Evolutionary conservation across 2,329 filamentous ascomycete species (phyloP).

Genomic region (Aspergillus luchuensis): DNA sequence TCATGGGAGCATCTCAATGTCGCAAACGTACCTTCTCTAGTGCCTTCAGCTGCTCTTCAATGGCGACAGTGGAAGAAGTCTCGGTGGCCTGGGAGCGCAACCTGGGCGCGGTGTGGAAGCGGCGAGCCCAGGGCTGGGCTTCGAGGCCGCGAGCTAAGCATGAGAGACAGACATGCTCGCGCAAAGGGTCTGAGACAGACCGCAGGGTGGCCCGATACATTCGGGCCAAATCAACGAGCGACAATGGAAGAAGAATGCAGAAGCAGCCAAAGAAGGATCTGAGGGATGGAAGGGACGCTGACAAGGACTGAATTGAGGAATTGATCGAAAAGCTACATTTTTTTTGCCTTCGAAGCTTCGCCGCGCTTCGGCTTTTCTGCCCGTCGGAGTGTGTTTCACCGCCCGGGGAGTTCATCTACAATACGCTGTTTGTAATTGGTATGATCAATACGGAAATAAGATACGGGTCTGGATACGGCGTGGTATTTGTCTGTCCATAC

Average conservation of each 20-base stretch:
- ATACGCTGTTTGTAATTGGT: background rate
- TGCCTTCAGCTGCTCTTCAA: background rate
- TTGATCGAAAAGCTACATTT: background rate
- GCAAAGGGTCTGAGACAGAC: conserved; percentile 38
- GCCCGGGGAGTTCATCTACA: conserved; percentile 3
- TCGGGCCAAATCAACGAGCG: conserved; percentile 18
- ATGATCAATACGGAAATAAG: background rate
- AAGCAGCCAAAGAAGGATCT: background rate
- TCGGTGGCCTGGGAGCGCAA: conserved; percentile 14
- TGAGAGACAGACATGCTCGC: conserved; percentile 39
- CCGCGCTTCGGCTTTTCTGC: conserved; percentile 19
- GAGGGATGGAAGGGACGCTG: background rate
- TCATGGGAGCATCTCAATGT: background rate
- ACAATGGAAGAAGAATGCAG: too few species aligned
- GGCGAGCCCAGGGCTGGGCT: conserved; percentile 27
- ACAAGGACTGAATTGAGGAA: background rate
- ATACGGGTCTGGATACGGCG: background rate
- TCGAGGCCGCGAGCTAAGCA: conserved; percentile 33
- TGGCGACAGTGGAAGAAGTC: background rate
- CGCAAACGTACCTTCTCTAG: conserved; percentile 10
- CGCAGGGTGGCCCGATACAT: conserved; percentile 44
- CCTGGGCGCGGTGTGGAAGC: conserved; percentile 28
- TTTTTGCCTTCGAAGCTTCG: conserved; percentile 8
- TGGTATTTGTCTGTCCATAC: background rate
- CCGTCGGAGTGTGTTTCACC: conserved; percentile 11